Evolutionary conservation across 208 protist species (phyloP).

Genomic region (Trypanosoma cruzi): DNA sequence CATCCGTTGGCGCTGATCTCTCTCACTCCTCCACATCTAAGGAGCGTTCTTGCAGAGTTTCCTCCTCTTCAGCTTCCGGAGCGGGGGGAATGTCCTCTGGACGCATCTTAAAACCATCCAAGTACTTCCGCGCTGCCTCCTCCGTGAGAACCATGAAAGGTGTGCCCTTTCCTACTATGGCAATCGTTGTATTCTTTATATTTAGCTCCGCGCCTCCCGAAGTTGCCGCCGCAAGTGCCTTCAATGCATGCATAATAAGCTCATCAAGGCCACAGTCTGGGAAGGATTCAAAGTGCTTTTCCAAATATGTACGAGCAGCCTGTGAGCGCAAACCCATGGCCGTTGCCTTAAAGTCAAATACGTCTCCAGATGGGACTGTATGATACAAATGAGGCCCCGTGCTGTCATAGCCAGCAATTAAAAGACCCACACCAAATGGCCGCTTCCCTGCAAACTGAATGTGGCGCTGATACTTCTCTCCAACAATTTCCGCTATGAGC

Average conservation of each 20-base stretch:
- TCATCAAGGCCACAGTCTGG: slow-evolving; percentile 78
- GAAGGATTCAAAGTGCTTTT: slow-evolving; percentile 97
- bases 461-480: slow-evolving; percentile 96
- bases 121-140: slow-evolving; percentile 77
- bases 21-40: slow-evolving; percentile 87
- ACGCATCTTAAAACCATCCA: slow-evolving; percentile 80
- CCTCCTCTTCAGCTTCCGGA: slow-evolving; percentile 56
- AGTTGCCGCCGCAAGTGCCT: slow-evolving; percentile 93
- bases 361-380: slow-evolving; percentile 97
- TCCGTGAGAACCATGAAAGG: slow-evolving; percentile 89
- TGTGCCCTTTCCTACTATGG: slow-evolving; percentile 90
- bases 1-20: neutral
- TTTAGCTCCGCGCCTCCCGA: slow-evolving; percentile 91
- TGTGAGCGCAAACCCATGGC: slow-evolving; percentile 99
- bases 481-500: slow-evolving; percentile 82
- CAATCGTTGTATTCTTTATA: slow-evolving; percentile 92
- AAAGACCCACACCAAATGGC: slow-evolving; percentile 99
- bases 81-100: slow-evolving; percentile 75
- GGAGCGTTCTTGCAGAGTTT: slow-evolving; percentile 63
- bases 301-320: slow-evolving; percentile 98
- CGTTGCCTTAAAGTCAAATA: slow-evolving; percentile 98
- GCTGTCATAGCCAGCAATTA: slow-evolving; percentile 96
- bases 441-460: slow-evolving; percentile 96
- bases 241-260: slow-evolving; percentile 94
- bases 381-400: slow-evolving; percentile 96